Conservation (phyloP, 192 early-diverging fungal species). For the Kickxella alabastrina region DNA sequence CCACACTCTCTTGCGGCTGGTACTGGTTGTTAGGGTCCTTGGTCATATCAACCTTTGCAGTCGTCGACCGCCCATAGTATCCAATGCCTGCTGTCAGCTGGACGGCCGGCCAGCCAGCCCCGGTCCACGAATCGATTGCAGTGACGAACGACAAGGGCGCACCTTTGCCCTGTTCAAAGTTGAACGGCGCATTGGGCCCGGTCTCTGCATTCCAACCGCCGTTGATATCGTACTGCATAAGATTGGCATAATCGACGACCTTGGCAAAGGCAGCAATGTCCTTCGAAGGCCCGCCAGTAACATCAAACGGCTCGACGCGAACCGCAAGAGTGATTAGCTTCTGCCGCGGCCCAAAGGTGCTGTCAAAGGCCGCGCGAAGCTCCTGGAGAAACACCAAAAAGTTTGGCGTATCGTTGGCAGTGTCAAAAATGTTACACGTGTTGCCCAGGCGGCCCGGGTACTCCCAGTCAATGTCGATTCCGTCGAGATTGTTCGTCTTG, state of each 20-base stretch:
- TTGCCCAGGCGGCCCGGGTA: slow-evolving; percentile 55
- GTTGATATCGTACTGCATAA: slow-evolving; percentile 68
- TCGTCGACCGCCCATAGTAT: slow-evolving; percentile 59
- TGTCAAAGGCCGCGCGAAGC: slow-evolving; percentile 39
- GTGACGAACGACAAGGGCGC: slow-evolving; percentile 40
- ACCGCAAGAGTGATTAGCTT: slow-evolving; percentile 67
- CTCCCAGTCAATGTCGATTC: slow-evolving; percentile 72
- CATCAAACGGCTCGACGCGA: slow-evolving; percentile 58
- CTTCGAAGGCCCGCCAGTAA: slow-evolving; percentile 32
- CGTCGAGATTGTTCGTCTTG: slow-evolving; percentile 54
- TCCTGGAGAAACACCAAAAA: slow-evolving; percentile 59
- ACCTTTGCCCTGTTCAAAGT: slow-evolving; percentile 33
- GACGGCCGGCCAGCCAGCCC: slow-evolving; percentile 57
- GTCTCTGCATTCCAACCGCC: slow-evolving; percentile 56
- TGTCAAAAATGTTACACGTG: slow-evolving; percentile 42
- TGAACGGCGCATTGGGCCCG: slow-evolving; percentile 61
- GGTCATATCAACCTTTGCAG: slow-evolving; percentile 52
- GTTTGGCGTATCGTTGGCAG: slow-evolving; percentile 58
- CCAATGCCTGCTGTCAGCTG: slow-evolving; percentile 60
- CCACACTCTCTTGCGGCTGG: slow-evolving; percentile 26
- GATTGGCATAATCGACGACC: slow-evolving; percentile 60
- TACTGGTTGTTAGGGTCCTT: slow-evolving; percentile 48
- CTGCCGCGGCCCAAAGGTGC: slow-evolving; percentile 16
- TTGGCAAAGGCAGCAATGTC: slow-evolving; percentile 60
- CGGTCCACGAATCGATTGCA: slow-evolving; percentile 53